phyloP scores from a whole-genome alignment of 2,329 filamentous ascomycete species.

The Fusarium verrucosum region DNA sequence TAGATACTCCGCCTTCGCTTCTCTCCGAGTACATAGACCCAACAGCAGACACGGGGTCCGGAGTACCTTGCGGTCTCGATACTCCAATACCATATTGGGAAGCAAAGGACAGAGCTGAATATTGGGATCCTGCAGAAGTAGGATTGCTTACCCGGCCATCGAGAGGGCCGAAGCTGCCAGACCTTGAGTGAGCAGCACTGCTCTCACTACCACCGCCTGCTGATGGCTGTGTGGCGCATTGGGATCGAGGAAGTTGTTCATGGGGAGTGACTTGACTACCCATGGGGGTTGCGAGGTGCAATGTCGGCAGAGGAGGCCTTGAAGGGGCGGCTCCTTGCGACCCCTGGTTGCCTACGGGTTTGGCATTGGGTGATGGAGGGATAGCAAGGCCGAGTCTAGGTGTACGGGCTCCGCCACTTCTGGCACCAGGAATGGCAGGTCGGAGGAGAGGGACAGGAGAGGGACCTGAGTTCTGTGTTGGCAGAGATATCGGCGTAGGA shows the following conservation, averaged over 20 bases:
- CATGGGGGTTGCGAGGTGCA: slow-evolving; percentile 89
- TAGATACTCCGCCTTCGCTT: slow-evolving; percentile 76
- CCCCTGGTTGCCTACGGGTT: slow-evolving; percentile 71
- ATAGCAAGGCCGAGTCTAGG: slow-evolving; percentile 90
- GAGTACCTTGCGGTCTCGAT: slow-evolving; percentile 71
- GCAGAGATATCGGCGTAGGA: slow-evolving; percentile 42
- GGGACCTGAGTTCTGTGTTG: slow-evolving; percentile 53
- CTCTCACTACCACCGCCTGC: slow-evolving; percentile 82
- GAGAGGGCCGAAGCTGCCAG: slow-evolving; percentile 81
- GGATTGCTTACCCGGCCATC: slow-evolving; percentile 83
- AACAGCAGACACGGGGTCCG: slow-evolving; percentile 88
- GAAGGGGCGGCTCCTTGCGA: slow-evolving; percentile 48
- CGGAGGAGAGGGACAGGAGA: slow-evolving; percentile 83
- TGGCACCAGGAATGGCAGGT: slow-evolving; percentile 79
- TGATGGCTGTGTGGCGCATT: slow-evolving; percentile 66
- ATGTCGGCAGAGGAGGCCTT: slow-evolving; percentile 73
- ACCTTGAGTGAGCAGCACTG: slow-evolving; percentile 80
- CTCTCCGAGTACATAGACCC: slow-evolving; percentile 84
- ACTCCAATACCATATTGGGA: slow-evolving; percentile 75
- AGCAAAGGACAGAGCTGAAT: slow-evolving; percentile 83
- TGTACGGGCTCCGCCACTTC: slow-evolving; percentile 69
- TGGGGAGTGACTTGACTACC: slow-evolving; percentile 79
- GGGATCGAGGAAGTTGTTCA: slow-evolving; percentile 65
- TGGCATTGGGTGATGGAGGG: slow-evolving; percentile 83
- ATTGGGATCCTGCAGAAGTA: slow-evolving; percentile 87